Evolutionary conservation across 139 green algal species (phyloP).

Genomic region (Zygnema cylindricum): DNA sequence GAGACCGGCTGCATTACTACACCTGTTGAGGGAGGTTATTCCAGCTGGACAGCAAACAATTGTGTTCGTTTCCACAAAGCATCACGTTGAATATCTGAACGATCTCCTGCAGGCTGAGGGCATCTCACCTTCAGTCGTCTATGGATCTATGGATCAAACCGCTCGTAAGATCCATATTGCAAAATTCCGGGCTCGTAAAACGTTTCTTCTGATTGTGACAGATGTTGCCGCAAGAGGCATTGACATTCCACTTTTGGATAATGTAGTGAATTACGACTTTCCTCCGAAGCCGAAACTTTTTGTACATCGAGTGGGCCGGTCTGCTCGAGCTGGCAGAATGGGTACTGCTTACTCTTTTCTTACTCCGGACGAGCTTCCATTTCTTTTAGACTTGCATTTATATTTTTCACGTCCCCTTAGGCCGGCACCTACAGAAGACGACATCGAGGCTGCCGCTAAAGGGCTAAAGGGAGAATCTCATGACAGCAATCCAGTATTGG

Average conservation of each 20-base stretch:
- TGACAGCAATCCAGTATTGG: slow-evolving; percentile 12
- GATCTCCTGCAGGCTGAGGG: slow-evolving; percentile 78
- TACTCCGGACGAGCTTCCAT: slow-evolving; percentile 69
- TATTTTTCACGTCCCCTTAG: slow-evolving; percentile 81
- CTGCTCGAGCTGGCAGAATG: slow-evolving; percentile 75
- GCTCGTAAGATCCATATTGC: slow-evolving; percentile 93
- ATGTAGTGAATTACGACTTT: slow-evolving; percentile 93
- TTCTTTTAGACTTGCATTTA: slow-evolving; percentile 94
- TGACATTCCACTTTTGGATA: slow-evolving; percentile 98
- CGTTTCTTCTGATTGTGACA: slow-evolving; percentile 86
- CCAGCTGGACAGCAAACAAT: slow-evolving; percentile 56
- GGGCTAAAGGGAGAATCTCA: not conserved
- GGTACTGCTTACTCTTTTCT: slow-evolving; percentile 82
- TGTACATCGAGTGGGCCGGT: slow-evolving; percentile 83
- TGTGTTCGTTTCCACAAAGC: slow-evolving; percentile 78
- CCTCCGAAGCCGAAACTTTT: slow-evolving; percentile 81
- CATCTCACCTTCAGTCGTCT: slow-evolving; percentile 77
- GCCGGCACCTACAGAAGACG: slow-evolving; percentile 60
- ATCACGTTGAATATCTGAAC: slow-evolving; percentile 92
- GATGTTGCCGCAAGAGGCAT: slow-evolving; percentile 97
- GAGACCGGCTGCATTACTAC: slow-evolving; percentile 87
- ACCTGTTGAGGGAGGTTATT: slow-evolving; percentile 83
- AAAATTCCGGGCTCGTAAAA: slow-evolving; percentile 82
- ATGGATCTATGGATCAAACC: slow-evolving; percentile 95
- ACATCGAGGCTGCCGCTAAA: slow-evolving; percentile 11